Evolutionary conservation across 805 yeast species (phyloP).

Genomic region (Ogataea parapolymorpha): DNA sequence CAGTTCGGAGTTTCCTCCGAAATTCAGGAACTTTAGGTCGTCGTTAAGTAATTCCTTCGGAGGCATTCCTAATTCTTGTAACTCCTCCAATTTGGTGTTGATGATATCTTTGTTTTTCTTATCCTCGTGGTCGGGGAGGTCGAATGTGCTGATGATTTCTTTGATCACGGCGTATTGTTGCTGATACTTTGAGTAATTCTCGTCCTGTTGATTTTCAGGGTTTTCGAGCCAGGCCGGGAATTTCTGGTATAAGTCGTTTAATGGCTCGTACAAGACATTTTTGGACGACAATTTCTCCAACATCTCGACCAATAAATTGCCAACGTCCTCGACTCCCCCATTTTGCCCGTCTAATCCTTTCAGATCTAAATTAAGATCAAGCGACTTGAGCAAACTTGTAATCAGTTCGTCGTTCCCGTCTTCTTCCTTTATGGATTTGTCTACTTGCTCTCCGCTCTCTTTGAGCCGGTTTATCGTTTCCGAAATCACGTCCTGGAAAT

Average conservation of each 20-base stretch:
- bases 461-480: slow-evolving; percentile 78
- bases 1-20: slow-evolving; percentile 32
- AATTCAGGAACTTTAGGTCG: slow-evolving; percentile 38
- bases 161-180: slow-evolving; percentile 60
- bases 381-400: slow-evolving; percentile 62
- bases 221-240: slow-evolving; percentile 68
- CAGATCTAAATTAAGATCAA: slow-evolving; percentile 45
- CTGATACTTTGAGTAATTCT: slow-evolving; percentile 45
- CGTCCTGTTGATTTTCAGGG: slow-evolving; percentile 38
- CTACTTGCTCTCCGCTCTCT: slow-evolving; percentile 69
- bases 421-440: slow-evolving; percentile 46
- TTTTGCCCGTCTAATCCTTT: slow-evolving; percentile 16
- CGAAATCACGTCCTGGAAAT: slow-evolving; percentile 72
- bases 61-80: slow-evolving; percentile 76
- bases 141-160: slow-evolving; percentile 64
- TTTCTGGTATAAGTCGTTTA: slow-evolving; percentile 72
- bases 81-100: slow-evolving; percentile 56
- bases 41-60: slow-evolving; percentile 63
- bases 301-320: slow-evolving; percentile 65
- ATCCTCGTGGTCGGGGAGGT: slow-evolving; percentile 59
- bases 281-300: slow-evolving; percentile 80
- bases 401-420: slow-evolving; percentile 45
- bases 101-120: slow-evolving; percentile 48
- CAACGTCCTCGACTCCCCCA: slow-evolving; percentile 34
- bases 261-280: slow-evolving; percentile 82